Evolutionary conservation across 768 basidiomycete species (phyloP), one percentile per base, ranked within the genome.

Genomic region (Boletus fagicola): DNA sequence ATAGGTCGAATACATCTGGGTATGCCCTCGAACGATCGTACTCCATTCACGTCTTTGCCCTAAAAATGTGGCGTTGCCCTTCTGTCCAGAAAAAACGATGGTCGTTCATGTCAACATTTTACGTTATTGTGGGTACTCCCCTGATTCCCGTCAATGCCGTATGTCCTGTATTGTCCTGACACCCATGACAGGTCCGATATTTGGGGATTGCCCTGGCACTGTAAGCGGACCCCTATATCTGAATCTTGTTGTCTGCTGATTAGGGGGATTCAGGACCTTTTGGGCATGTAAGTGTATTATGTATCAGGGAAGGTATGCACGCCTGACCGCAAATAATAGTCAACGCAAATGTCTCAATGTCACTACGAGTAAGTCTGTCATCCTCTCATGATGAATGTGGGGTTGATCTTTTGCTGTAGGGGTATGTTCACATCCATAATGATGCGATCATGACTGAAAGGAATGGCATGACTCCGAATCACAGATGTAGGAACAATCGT

Each of bases 1-100:
- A 31, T 22, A 66, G 62, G 59, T 59, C 26, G 49, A 67, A 58
- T 43, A 61, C 38, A 44, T 66, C 15, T 66, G 65, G 65, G 65
- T 64, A 54, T 12, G 65, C 42, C 24, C 28, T 54, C 15, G 28
- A n/a, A 10, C 12, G 7, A n/a, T n/a, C n/a, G n/a, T 22, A 24
- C 18, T 13, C 13, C 13, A 10, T 28, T 28, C 33, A 28, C 7
- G 5, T 22, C 1, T 43, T 15, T 40, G 28, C n/a, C 24, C 44
- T 56, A 0, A 46, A 33, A 31, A 24, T 28, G 11, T 7, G 9
- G 20, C 7, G 15, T 6, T 5, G 15, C n/a, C 22, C 24, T 20
- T 20, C 40, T 33, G 26, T 49, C 3, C 24, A 64, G 63, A 54
- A 49, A 54, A 48, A 18, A 26, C 35, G 33, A 49, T 62, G 53